These are phyloP conservation scores for Beauveria scarabaeidicola DNA, from an alignment of 2,329 filamentous ascomycete species.

Conservation along the genomic window DNA sequence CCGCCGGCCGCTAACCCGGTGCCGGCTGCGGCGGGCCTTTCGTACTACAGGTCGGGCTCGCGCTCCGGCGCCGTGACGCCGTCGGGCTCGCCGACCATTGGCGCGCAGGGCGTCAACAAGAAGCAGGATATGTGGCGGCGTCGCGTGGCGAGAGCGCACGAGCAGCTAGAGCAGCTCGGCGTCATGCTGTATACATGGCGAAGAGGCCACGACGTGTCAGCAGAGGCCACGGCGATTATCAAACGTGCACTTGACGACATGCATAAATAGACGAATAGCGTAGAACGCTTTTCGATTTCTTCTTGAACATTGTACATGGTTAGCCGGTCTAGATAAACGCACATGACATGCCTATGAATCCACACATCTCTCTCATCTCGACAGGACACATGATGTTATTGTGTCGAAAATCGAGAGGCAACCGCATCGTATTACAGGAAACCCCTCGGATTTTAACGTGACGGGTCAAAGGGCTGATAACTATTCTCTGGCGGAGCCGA, in stretches of 20 bases:
- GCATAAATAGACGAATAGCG: conserved; percentile 18
- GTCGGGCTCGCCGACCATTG: conserved; percentile 25
- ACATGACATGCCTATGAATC: background rate
- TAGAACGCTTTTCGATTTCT: background rate
- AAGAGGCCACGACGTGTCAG: conserved; percentile 59
- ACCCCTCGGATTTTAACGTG: no score
- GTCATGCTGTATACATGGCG: conserved; percentile 68
- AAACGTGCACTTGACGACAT: conserved; percentile 42
- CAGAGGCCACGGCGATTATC: conserved; percentile 58
- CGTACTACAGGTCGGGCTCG: conserved; percentile 20
- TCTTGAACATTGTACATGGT: background rate
- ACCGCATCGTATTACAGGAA: no score
- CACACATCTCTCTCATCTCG: background rate
- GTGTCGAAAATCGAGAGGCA: no score
- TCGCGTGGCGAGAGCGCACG: conserved; percentile 56
- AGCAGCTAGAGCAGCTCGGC: conserved; percentile 52
- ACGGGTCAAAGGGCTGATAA: no score
- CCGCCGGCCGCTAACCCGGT: conserved; percentile 22
- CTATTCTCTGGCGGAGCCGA: no score
- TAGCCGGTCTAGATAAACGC: background rate
- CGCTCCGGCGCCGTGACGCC: conserved; percentile 24
- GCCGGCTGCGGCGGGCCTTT: conserved; percentile 16
- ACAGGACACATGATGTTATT: background rate
- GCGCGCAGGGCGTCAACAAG: conserved; percentile 44
- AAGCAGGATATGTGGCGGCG: conserved; percentile 66